These are phyloP conservation scores for Starmera amethionina DNA, from an alignment of 805 yeast species.

Conservation along the genomic window DNA sequence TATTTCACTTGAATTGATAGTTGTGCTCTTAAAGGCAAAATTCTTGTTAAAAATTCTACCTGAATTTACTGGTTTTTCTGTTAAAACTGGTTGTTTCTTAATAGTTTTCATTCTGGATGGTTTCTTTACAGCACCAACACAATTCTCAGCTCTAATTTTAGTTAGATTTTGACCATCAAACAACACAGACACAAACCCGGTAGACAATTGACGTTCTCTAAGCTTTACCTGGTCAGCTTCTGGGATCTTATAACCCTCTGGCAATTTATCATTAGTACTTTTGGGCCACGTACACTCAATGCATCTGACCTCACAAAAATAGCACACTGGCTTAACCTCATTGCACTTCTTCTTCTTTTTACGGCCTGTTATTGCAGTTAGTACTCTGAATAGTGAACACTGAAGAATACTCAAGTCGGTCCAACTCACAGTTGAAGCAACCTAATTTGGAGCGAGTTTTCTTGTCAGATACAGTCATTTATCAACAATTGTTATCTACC, in stretches of 20 bases:
- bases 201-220: neutral
- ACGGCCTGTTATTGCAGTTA: slow-evolving; percentile 24
- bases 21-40: neutral
- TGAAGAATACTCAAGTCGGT: too few relatives aligned
- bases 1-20: neutral
- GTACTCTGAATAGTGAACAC: too few relatives aligned
- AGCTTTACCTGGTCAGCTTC: neutral
- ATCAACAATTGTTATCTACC: too few relatives aligned
- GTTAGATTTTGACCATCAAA: neutral
- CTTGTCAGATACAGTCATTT: slow-evolving; percentile 1
- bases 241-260: slow-evolving; percentile 11
- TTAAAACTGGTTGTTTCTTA: neutral
- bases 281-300: slow-evolving; percentile 19
- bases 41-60: slow-evolving; percentile 1
- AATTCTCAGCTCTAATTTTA: slow-evolving; percentile 3
- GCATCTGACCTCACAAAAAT: slow-evolving; percentile 29
- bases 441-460: slow-evolving; percentile 10
- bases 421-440: slow-evolving; percentile 12
- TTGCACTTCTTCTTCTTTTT: slow-evolving; percentile 59
- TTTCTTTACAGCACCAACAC: slow-evolving; percentile 6
- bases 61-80: slow-evolving; percentile 17
- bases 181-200: neutral
- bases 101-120: neutral
- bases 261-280: slow-evolving; percentile 8
- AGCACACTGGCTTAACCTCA: slow-evolving; percentile 33